Percentiles rank a stretch among this genome's conserved stretches.
Conservation (phyloP, 2,329 filamentous ascomycete species). For the Passalora sequoiae region DNA sequence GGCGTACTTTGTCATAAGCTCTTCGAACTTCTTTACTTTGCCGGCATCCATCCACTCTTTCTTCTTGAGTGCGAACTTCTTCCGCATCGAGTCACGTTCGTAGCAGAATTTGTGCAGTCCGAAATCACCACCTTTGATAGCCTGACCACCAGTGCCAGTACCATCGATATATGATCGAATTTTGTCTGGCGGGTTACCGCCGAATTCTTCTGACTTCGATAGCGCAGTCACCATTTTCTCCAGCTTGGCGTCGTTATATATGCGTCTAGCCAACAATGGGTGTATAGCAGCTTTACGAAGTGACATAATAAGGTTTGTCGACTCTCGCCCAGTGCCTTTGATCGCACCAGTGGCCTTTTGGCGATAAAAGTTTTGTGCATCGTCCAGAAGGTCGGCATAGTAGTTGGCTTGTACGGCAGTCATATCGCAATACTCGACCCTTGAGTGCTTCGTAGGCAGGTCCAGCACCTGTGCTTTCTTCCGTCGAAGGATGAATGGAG, state of each 20-base stretch:
- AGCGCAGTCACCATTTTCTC: slow-evolving; percentile 57
- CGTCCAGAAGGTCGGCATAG: slow-evolving; percentile 65
- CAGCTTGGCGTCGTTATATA: slow-evolving; percentile 71
- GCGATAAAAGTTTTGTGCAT: slow-evolving; percentile 56
- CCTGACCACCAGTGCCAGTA: slow-evolving; percentile 51
- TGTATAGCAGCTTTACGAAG: slow-evolving; percentile 90
- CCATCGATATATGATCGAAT: slow-evolving; percentile 63
- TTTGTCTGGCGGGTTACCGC: slow-evolving; percentile 30
- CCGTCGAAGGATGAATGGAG: slow-evolving; percentile 87
- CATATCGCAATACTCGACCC: slow-evolving; percentile 76
- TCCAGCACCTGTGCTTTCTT: slow-evolving; percentile 85
- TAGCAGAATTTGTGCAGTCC: slow-evolving; percentile 56
- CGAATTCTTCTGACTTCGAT: slow-evolving; percentile 30
- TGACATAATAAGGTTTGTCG: slow-evolving; percentile 63
- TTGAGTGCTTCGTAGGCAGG: slow-evolving; percentile 72
- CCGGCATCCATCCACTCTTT: slow-evolving; percentile 64
- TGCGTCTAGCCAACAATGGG: slow-evolving; percentile 75
- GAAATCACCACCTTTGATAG: slow-evolving; percentile 70
- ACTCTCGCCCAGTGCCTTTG: slow-evolving; percentile 47
- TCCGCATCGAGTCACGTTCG: slow-evolving; percentile 48
- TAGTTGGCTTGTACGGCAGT: slow-evolving; percentile 65
- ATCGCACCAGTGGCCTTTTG: slow-evolving; percentile 49
- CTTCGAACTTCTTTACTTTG: slow-evolving; percentile 76
- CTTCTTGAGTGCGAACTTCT: slow-evolving; percentile 54
- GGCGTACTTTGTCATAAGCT: slow-evolving; percentile 68